Evolutionary conservation across 1,284 basidiomycete species (phyloP).

Genomic region (Flammula alnicola): DNA sequence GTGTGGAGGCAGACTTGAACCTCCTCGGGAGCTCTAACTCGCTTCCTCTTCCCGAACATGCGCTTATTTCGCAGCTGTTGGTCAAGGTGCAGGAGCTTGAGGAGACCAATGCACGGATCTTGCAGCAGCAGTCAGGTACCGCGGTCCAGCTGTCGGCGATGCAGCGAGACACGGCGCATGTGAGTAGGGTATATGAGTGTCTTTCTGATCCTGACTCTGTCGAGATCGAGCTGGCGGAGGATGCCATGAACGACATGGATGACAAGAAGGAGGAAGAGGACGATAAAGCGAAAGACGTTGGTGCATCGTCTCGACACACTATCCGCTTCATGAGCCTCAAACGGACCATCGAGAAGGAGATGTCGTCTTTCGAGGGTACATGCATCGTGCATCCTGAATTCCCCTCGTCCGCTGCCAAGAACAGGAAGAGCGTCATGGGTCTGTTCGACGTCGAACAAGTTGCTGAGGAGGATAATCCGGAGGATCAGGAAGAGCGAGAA

Average conservation of each 20-base stretch:
- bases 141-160: slow-evolving; percentile 65
- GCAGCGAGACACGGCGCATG: slow-evolving; percentile 71
- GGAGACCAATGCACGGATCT: slow-evolving; percentile 72
- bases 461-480: neutral
- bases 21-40: slow-evolving; percentile 4
- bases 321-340: slow-evolving; percentile 46
- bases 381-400: slow-evolving; percentile 21
- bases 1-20: no score
- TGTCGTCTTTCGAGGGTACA: slow-evolving; percentile 21
- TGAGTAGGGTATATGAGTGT: slow-evolving; percentile 73
- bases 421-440: slow-evolving; percentile 67
- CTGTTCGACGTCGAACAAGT: slow-evolving; percentile 52
- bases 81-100: slow-evolving; percentile 82
- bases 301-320: slow-evolving; percentile 29
- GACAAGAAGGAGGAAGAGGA: slow-evolving; percentile 28
- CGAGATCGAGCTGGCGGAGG: slow-evolving; percentile 44
- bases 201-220: slow-evolving; percentile 61
- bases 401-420: slow-evolving; percentile 21
- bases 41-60: slow-evolving; percentile 46
- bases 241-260: no score
- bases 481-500: neutral
- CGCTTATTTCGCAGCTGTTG: slow-evolving; percentile 72
- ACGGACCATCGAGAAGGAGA: slow-evolving; percentile 36
- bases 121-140: slow-evolving; percentile 68
- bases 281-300: slow-evolving; percentile 12